These are phyloP conservation scores for Tetrastigma voinierianum DNA, from an alignment of 164 flowering plant species.

Conservation along the genomic window DNA sequence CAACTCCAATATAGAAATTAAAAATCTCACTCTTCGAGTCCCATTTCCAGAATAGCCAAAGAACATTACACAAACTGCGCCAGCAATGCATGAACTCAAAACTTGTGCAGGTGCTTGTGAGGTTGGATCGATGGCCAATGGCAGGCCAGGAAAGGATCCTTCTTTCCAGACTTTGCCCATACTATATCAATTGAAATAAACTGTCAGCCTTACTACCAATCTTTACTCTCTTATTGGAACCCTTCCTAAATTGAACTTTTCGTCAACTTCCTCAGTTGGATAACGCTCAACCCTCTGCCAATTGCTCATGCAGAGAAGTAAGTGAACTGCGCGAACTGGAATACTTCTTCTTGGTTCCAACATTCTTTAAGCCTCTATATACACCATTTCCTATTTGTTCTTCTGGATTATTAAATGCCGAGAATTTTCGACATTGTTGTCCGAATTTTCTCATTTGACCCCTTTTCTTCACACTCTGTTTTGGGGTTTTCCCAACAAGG, in stretches of 20 bases:
- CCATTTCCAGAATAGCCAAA: slow-evolving; percentile 80
- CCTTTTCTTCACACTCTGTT: slow-evolving; percentile 15
- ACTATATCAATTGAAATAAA: slow-evolving; percentile 78
- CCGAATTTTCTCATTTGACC: slow-evolving; percentile 24
- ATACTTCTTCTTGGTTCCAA: slow-evolving; percentile 34
- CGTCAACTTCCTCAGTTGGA: slow-evolving; percentile 14
- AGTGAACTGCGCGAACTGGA: slow-evolving; percentile 44
- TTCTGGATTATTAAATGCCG: slow-evolving; percentile 34
- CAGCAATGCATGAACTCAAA: slow-evolving; percentile 66
- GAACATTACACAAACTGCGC: slow-evolving; percentile 90
- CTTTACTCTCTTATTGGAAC: slow-evolving; percentile 34
- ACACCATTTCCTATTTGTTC: slow-evolving; percentile 29
- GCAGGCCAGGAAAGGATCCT: slow-evolving; percentile 96
- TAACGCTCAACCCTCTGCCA: slow-evolving; percentile 30
- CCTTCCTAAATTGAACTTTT: slow-evolving; percentile 20
- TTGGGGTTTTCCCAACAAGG: slow-evolving; percentile 25
- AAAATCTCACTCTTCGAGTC: slow-evolving; percentile 61
- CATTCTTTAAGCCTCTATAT: slow-evolving; percentile 13
- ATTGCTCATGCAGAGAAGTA: slow-evolving; percentile 36
- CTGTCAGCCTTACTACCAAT: slow-evolving; percentile 47
- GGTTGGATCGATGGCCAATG: slow-evolving; percentile 84
- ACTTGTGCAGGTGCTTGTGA: slow-evolving; percentile 78
- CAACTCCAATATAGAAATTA: slow-evolving; percentile 5
- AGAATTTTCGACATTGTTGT: slow-evolving; percentile 12
- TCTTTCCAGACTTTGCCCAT: slow-evolving; percentile 87